Evolutionary conservation across 495 filamentous ascomycete species (phyloP), one percentile per base, ranked within the genome.

Genomic region (Neurospora sp.): DNA sequence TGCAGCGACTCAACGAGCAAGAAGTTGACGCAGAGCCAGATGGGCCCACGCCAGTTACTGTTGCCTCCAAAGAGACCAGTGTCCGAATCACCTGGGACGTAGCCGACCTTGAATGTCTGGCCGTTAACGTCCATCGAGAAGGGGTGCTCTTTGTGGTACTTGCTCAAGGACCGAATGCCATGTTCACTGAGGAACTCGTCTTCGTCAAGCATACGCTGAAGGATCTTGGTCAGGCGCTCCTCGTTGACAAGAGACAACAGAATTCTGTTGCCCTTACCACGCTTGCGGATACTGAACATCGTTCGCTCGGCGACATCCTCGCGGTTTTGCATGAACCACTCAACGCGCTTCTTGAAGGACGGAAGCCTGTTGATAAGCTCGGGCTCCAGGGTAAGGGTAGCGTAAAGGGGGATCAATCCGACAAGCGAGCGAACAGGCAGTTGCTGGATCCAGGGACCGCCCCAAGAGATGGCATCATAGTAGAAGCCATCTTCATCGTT

Each of bases 1-100:
- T 94, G 91, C 5, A 97, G 86, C 3, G 94, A 94, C 80, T 98
- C 95, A 71, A 98, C 91, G 16, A 98, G 89, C 65, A 98, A 84
- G 84, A 97, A 97, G 77, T 98, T 98, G 81, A 97, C 94, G 74
- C 93, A 96, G 37, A 98, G 85, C 95, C 95, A 98, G 76, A 97
- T 94, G 0, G 96, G 95, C 3, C 88, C 89, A 75, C 95, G 89
- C 95, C 95, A 98, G 82, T 98, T 98, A 81, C 93, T 97, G 86
- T 98, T 98, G 40, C 95, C 95, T 45, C 95, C 95, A 77, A 98
- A 98, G 14, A 98, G 86, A 4, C 92, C 90, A 75, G 92, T 96
- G 83, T 98, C 93, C 1, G 95, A 97, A 78, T 98, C 96, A 17
- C 95, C 96, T 8, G 96, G 90, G 20, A 98, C 89, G 75, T 98